phyloP scores from a whole-genome alignment of 2,329 filamentous ascomycete genomes.

The Paramyrothecium roridum region DNA sequence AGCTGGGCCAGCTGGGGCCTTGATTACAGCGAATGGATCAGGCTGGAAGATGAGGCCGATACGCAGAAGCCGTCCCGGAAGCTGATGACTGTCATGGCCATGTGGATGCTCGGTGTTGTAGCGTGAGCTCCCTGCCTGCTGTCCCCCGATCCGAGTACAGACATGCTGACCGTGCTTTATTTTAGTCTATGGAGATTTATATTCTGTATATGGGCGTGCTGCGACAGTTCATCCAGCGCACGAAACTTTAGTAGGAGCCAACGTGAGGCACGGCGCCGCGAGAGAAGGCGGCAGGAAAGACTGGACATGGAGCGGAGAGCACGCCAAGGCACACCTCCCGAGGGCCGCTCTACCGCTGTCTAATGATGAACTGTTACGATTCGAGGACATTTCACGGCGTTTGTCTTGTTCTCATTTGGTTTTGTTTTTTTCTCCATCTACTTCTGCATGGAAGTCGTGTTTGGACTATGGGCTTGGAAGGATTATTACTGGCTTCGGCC shows the following conservation, averaged over 20 bases:
- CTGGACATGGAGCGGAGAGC: too few species aligned
- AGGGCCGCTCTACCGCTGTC: background rate
- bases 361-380: background rate
- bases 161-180: background rate
- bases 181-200: slow-evolving; percentile 20
- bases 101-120: slow-evolving; percentile 17
- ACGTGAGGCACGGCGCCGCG: background rate
- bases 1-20: background rate
- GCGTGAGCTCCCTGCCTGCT: slow-evolving; percentile 15
- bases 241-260: background rate
- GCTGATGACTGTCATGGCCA: slow-evolving; percentile 13
- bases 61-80: slow-evolving; percentile 9
- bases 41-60: slow-evolving; percentile 1
- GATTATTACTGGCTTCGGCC: background rate
- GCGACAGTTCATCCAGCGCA: slow-evolving; percentile 20
- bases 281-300: background rate
- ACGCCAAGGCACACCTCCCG: background rate
- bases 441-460: background rate
- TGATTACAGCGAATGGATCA: background rate
- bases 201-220: slow-evolving; percentile 24
- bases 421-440: background rate
- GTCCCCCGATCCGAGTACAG: background rate
- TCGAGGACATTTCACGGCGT: background rate
- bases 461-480: background rate
- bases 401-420: background rate